These are phyloP conservation scores for Neonectria faginata DNA, from an alignment of 2,329 filamentous ascomycete species.

Conservation along the genomic window DNA sequence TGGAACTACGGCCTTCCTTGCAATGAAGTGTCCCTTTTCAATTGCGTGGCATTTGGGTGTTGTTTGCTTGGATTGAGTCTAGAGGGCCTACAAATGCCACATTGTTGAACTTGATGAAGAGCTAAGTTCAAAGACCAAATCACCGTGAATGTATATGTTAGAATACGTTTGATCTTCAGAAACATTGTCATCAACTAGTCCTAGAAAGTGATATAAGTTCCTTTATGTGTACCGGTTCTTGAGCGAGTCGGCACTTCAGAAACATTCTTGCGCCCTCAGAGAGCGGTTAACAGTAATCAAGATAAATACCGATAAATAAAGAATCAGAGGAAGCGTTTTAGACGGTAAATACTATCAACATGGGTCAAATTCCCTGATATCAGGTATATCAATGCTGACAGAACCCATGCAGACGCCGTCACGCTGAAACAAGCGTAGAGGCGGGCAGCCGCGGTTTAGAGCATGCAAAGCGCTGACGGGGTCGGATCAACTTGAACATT, in stretches of 20 bases:
- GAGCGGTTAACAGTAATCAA: background rate
- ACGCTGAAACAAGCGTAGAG: background rate
- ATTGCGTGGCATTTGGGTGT: background rate
- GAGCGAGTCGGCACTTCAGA: background rate
- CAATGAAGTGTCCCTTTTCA: background rate
- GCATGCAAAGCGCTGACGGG: background rate
- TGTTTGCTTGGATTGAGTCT: background rate
- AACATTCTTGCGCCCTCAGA: too few species aligned
- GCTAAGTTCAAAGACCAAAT: background rate
- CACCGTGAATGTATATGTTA: background rate
- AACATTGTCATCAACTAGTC: background rate
- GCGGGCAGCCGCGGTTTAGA: constrained; percentile 9
- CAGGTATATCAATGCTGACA: background rate
- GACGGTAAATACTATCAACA: background rate
- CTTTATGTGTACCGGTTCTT: background rate
- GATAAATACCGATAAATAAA: background rate
- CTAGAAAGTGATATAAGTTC: background rate
- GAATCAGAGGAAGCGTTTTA: background rate
- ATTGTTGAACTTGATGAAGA: background rate
- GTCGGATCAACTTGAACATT: constrained; percentile 1
- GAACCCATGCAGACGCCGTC: background rate
- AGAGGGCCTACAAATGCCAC: too few species aligned
- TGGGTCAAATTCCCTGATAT: background rate
- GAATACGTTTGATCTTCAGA: background rate
- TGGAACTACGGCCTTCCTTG: background rate